Evolutionary conservation across 2,329 filamentous ascomycete species (phyloP), one percentile per base, ranked within the genome.

Genomic region (Neonectria punicea): DNA sequence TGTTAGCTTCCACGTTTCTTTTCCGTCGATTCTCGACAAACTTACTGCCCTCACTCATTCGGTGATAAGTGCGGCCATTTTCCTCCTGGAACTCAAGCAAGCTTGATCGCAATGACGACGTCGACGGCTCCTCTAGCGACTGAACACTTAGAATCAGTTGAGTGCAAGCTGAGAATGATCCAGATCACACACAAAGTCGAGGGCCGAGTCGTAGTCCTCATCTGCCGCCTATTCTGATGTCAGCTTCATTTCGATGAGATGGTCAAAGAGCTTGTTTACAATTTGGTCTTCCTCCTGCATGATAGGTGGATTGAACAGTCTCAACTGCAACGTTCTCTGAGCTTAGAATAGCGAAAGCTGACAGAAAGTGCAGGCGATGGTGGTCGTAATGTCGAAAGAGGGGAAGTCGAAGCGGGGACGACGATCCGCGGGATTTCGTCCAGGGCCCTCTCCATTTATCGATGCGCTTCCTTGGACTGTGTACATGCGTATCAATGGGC

Each of bases 11-110:
- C 4, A 16, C 20, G 16, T 18, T 41, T 25, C 39, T 41, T 41
- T 9, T 18, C 14, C n/a, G 47, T 3, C 8, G 25, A 50, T 13
- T 28, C 14, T 14, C 8, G 5, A 25, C 9, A 30, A 0, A 51
- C 47, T 25, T 51, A 51, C 47, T 51, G 13, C 47, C 25, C n/a
- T 51, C 47, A 11, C 47, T 51, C 47, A 51, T 51, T 13, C 47
- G 47, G 30, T 51, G 47, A 32, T 34, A 51, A 3, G 47, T 51
- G 2, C 47, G 47, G 14, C 47, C 47, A 51, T 51, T 51, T 30
- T 51, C 47, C 4, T 51, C 22, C 9, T 25, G n/a, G 14, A 30
- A 51, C 47, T 51, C 22, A 18, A 51, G 28, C 14, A 51, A 30
- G 16, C 47, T 51, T 9, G 47, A 51, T 34, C 16, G 14, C 4